Conservation (phyloP, 2,329 filamentous ascomycete species). For the Trichoderma endophyticum region DNA sequence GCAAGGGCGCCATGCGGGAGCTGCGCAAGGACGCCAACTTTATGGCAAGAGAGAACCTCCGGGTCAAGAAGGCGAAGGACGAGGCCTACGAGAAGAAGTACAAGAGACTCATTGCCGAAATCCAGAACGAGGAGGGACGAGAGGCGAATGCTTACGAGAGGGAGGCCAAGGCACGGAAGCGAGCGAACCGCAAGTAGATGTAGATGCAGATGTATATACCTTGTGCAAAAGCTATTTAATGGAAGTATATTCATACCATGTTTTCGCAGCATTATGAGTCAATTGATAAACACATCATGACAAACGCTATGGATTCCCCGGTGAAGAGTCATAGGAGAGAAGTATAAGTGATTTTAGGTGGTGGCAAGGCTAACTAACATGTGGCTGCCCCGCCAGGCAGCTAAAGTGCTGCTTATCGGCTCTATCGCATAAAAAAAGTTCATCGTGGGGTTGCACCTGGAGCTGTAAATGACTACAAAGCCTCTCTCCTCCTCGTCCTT, state of each 20-base stretch:
- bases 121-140: slow-evolving; percentile 87
- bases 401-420: slow-evolving; percentile 2
- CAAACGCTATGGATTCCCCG: background rate
- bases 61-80: slow-evolving; percentile 90
- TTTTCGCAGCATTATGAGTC: background rate
- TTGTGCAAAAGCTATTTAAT: background rate
- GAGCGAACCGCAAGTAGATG: slow-evolving; percentile 40
- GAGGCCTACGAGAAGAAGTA: slow-evolving; percentile 96
- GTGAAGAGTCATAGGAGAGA: background rate
- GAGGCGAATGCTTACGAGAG: slow-evolving; percentile 87
- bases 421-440: slow-evolving; percentile 14
- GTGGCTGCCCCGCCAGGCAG: background rate
- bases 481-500: background rate
- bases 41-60: slow-evolving; percentile 83
- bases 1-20: slow-evolving; percentile 91
- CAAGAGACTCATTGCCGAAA: slow-evolving; percentile 85
- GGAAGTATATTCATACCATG: background rate
- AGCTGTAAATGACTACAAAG: background rate
- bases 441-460: slow-evolving; percentile 17
- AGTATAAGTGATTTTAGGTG: background rate
- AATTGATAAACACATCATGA: background rate
- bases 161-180: slow-evolving; percentile 74
- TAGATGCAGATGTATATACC: slow-evolving; percentile 13
- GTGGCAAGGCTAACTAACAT: background rate
- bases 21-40: slow-evolving; percentile 94